Evolutionary conservation across 2,329 filamentous ascomycete genomes (phyloP), one percentile per base, ranked within the genome.

Genomic region (Delphinella strobiligena): DNA sequence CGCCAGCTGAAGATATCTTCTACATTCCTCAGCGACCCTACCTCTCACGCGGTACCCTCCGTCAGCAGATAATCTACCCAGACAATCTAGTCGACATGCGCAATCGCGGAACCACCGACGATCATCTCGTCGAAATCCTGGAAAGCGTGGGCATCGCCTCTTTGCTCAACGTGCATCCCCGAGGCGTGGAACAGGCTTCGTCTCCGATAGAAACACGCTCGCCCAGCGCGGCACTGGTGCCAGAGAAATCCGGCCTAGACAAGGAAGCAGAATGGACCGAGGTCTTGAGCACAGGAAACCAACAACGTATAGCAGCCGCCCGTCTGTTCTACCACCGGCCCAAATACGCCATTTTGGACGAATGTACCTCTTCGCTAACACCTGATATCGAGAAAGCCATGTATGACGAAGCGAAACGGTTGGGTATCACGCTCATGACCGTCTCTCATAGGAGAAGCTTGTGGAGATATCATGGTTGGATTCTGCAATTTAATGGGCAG

Each of bases 1-100:
- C 91, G 1, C 79, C 83, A 2, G 91, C 89, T 53, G 78, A 84
- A 49, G 82, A 91, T 56, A 96, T 98, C 56, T 98, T 96, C 64
- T 98, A 98, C 64, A 93, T 98, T 48, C 91, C 91, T 0, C 91
- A 98, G 56, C 78, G 91, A 2, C 91, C 91, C 0, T 98, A 98
- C 56, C 73, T 98, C 2, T 91, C 84, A 11, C 78, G 86, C 38
- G 91, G 91, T 16, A 87, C 83, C 2, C 74, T 98, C n/a, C 80
- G 91, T 30, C 87, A 96, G 59, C 91, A 98, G 55, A 87, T 98
- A 51, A 94, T 91, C 44, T 98, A 98, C 61, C 91, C 91, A 0
- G 91, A 98, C 60, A 82, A 78, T 7, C 62, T 93, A 14, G 80
- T 84, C 37, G 82, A 88, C 47, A 94, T 95, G 80, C 83, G 84